These are phyloP conservation scores for Pseudomicrostroma phylloplanum DNA, from an alignment of 1,284 basidiomycete species.

Conservation along the genomic window DNA sequence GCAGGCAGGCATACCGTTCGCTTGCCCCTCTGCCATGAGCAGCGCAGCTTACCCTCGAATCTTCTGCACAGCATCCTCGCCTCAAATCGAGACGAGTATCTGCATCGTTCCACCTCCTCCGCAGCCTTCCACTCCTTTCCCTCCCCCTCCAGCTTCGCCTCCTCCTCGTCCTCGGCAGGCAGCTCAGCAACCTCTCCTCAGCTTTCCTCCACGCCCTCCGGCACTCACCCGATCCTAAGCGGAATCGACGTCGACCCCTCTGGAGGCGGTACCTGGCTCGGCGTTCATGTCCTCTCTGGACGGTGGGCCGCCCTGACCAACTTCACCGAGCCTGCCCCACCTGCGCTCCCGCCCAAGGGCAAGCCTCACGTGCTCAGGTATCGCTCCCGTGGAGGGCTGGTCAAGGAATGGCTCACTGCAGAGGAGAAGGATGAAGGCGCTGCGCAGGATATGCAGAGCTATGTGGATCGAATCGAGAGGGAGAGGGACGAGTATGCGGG, in stretches of 20 bases:
- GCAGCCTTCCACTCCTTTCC: constrained; percentile 34
- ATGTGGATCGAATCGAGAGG: constrained; percentile 8
- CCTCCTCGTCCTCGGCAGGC: not conserved
- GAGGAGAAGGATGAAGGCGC: not conserved
- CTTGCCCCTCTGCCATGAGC: not conserved
- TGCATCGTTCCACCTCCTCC: constrained; percentile 22
- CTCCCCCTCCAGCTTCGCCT: not conserved
- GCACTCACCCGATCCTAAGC: constrained; percentile 19
- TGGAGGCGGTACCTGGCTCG: constrained; percentile 43
- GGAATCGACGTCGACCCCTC: constrained; percentile 22
- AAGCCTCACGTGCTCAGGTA: constrained; percentile 8
- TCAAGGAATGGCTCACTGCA: constrained; percentile 22
- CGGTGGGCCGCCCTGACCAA: constrained; percentile 35
- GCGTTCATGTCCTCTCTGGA: constrained; percentile 23
- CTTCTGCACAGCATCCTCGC: constrained; percentile 21
- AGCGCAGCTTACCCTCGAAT: not conserved
- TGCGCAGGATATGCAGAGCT: constrained; percentile 6
- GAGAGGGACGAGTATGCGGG: constrained; percentile 25
- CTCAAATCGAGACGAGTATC: constrained; percentile 39
- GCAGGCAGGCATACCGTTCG: not conserved
- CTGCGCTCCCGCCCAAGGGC: constrained; percentile 7
- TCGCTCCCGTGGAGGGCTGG: constrained; percentile 25
- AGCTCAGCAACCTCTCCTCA: not conserved
- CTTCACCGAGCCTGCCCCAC: constrained; percentile 26
- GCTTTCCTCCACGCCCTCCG: not conserved